Evolutionary conservation across 1,284 basidiomycete species (phyloP), one percentile per base, ranked within the genome.

Genomic region (Apiotrichum mycotoxinovorans): DNA sequence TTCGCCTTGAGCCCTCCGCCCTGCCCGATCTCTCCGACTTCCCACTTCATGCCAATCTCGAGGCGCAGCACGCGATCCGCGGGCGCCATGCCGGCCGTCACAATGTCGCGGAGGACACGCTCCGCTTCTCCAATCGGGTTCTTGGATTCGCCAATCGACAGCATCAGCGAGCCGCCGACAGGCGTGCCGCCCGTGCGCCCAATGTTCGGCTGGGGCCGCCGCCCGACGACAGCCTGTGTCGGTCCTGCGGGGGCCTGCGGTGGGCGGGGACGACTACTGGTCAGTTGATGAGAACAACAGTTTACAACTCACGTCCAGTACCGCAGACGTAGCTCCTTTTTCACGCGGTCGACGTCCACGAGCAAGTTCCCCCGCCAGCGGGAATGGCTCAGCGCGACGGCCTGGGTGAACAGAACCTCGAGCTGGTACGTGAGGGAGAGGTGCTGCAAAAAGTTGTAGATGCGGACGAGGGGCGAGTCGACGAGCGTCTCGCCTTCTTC

Each of bases 381-480:
- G 2, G 67, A 69, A 44, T 66, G 66, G 18, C 63, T 66, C 17
- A 75, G 58, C 15, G 54, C 44, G 51, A 71, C 57, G 7, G 72
- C 72, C 50, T 75, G 71, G 1, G 62, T 54, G 51, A 63, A 69
- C 10, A 75, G 63, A 7, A 66, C 58, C 55, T 74, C 72, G 18
- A 75, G 61, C 52, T 74, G 73, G 52, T 74, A 72, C 17, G 69
- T 63, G 35, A 75, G 56, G 4, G 69, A 73, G 2, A 75, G 52
- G 53, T 74, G 69, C 62, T 74, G 68, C n/a, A 75, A 40, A 22
- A 71, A 68, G 53, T 75, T 75, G 57, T 66, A 66, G 18, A 75
- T 50, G 44, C 73, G 60, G 8, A 72, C 67, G 3, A 75, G 57
- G 10, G 73, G 73, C 25, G 72, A 62, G 53, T 74, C 73, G 3